phyloP scores from a whole-genome alignment of 768 basidiomycete species.

The Rhodotorula paludigena region DNA sequence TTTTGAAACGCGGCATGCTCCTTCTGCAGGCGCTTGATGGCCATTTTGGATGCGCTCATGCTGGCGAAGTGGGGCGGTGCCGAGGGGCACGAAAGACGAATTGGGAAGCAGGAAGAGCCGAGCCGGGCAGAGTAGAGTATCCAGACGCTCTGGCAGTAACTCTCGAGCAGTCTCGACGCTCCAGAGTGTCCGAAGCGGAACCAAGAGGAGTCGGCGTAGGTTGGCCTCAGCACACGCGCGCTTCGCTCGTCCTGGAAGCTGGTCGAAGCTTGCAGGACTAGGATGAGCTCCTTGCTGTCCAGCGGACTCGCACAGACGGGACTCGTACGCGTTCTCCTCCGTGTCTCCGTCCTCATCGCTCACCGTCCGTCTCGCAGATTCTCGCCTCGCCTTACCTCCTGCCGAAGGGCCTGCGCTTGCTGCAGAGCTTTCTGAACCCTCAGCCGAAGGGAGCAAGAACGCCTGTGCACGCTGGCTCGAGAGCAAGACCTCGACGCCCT shows the following conservation, averaged over 20 bases:
- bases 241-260: no score
- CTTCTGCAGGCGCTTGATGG: slow-evolving; percentile 55
- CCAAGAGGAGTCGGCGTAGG: neutral
- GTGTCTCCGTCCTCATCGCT: neutral
- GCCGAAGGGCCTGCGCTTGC: neutral
- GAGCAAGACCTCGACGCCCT: neutral
- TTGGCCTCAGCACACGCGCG: no score
- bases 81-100: neutral
- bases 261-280: no score
- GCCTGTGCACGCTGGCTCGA: neutral
- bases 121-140: no score
- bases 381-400: slow-evolving; percentile 13
- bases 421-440: slow-evolving; percentile 13
- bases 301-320: slow-evolving; percentile 6
- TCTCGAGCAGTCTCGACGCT: no score
- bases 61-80: neutral
- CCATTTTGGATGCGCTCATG: slow-evolving; percentile 11
- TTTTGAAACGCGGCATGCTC: slow-evolving; percentile 89
- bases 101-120: neutral
- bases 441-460: slow-evolving; percentile 4
- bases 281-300: neutral
- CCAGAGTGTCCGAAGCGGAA: no score
- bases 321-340: neutral
- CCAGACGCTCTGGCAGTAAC: no score
- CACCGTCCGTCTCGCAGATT: slow-evolving; percentile 1